These are phyloP conservation scores for Nannochloropsis gaditana DNA, from an alignment of 108 stramenopile species.

Conservation along the genomic window DNA sequence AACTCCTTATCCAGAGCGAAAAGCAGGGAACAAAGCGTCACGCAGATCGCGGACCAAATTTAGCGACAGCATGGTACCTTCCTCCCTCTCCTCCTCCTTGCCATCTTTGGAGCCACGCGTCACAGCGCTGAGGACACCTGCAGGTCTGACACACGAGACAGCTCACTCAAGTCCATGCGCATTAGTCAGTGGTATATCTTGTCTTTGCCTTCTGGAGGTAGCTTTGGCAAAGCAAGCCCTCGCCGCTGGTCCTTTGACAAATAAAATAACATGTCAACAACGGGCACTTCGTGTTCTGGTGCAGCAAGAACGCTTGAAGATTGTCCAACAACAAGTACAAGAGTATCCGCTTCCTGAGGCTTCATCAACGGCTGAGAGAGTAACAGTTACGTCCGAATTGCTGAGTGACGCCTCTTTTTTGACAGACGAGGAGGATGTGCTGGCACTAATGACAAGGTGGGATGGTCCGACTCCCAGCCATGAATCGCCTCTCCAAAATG, in stretches of 20 bases:
- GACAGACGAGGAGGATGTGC: not conserved
- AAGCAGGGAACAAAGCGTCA: too few relatives aligned
- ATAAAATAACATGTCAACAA: not conserved
- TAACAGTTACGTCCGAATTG: not conserved
- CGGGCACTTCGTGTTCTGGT: not conserved
- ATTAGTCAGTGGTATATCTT: too few relatives aligned
- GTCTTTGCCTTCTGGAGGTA: conserved; percentile 1
- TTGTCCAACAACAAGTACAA: not conserved
- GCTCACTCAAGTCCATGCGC: too few relatives aligned
- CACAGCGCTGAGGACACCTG: too few relatives aligned
- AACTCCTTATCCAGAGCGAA: too few relatives aligned
- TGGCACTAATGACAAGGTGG: not conserved
- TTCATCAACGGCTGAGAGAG: not conserved
- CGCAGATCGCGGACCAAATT: too few relatives aligned
- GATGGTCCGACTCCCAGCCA: too few relatives aligned
- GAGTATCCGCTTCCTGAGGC: not conserved
- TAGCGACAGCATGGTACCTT: too few relatives aligned
- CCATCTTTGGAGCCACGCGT: too few relatives aligned
- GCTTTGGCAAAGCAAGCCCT: not conserved
- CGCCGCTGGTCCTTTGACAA: not conserved
- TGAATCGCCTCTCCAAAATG: too few relatives aligned
- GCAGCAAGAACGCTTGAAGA: not conserved
- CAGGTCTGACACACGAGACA: too few relatives aligned
- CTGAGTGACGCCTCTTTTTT: conserved; percentile 12
- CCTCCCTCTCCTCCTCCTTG: too few relatives aligned